Base-by-base conservation (phyloP, 208 protist species). In the Trypanosoma boissoni region DNA sequence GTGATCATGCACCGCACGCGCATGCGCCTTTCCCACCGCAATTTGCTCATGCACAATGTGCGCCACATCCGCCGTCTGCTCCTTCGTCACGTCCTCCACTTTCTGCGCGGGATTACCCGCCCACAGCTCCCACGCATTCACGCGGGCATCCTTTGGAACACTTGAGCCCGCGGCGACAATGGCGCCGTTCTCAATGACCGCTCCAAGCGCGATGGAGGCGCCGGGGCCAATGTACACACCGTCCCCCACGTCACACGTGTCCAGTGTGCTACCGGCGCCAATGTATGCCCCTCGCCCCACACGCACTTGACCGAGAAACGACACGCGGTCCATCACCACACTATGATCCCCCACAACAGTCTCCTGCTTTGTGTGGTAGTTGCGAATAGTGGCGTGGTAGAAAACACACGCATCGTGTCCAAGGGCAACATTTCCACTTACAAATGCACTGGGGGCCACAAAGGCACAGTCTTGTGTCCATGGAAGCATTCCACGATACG, bases 121-220 rank as follows among this genome's bases (percentile, higher is more conserved):
- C 92, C 92, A 97, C 18, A 97, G 62, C 76, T 97, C 91, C 0
- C 88, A 88, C 5, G 82, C 72, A 55, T 94, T 78, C 21, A 97
- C 78, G 10, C 74, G 78, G n/a, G 62, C 58, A 55, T 94, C 90
- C 57, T 94, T 92, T n/a, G 72, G 53, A 29, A 97, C 77, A 2
- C 78, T 73, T 2, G 92, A 78, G 9, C 92, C 92, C 0, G 90
- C 73, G 0, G 88, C 92, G 0, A 97, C 74, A 29, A 96, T 92
- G 2, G 86, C 75, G 60, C 78, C 72, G 54, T 87, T 87, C 69
- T 95, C 92, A 20, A 97, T 45, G 10, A 92, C 82, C 2, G 86
- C 83, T 0, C 88, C 90, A 6, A 95, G 70, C 18, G 77, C 74
- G 58, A 97, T 77, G 31, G 77, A 83, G 12, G 80, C 83, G 14